Evolutionary conservation across 1,284 basidiomycete species (phyloP).

Genomic region (Trametes polyzona): DNA sequence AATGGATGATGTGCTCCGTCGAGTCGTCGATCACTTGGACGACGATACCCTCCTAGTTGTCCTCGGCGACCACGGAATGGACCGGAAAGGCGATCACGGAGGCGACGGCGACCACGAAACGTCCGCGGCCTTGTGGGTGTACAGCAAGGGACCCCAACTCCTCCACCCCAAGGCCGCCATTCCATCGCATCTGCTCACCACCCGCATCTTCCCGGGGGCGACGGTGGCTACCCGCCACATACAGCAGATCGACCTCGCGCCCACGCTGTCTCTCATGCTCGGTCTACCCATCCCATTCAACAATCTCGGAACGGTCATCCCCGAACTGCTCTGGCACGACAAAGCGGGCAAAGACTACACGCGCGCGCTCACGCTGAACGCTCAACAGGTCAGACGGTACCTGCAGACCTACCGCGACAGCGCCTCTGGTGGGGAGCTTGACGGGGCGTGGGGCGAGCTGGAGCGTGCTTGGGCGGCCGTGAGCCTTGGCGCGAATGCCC

Average conservation of each 20-base stretch:
- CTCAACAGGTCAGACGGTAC: constrained; percentile 79
- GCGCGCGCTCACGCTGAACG: constrained; percentile 75
- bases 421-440: constrained; percentile 73
- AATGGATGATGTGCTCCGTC: constrained; percentile 82
- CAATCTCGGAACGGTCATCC: constrained; percentile 90
- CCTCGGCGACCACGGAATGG: constrained; percentile 98
- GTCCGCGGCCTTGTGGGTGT: constrained; percentile 89
- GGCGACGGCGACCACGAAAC: constrained; percentile 91
- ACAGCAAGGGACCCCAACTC: constrained; percentile 70
- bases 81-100: constrained; percentile 92
- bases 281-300: constrained; percentile 96
- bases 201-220: constrained; percentile 66
- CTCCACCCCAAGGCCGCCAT: constrained; percentile 38
- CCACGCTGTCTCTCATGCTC: constrained; percentile 88
- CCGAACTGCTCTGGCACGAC: constrained; percentile 76
- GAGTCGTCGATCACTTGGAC: constrained; percentile 71
- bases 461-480: constrained; percentile 51
- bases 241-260: constrained; percentile 95
- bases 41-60: constrained; percentile 90
- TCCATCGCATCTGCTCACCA: constrained; percentile 54
- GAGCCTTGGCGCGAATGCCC: constrained; percentile 15
- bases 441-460: constrained; percentile 59
- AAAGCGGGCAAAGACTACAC: constrained; percentile 33
- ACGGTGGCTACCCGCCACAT: constrained; percentile 64
- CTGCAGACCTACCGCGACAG: constrained; percentile 76